Evolutionary conservation across 192 early-diverging fungal species (phyloP).

Genomic region (Funneliformis geosporum): DNA sequence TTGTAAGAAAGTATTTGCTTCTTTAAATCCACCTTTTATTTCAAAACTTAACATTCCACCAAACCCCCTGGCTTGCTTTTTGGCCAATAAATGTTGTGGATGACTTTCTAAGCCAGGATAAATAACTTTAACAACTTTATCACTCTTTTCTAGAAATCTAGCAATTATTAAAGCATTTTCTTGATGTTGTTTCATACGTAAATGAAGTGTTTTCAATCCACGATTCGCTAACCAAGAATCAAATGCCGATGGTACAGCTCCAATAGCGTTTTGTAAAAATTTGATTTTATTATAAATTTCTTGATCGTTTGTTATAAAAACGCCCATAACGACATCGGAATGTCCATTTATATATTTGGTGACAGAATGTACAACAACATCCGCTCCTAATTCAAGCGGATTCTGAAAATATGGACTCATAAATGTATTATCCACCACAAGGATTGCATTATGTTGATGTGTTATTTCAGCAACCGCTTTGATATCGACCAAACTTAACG

Average conservation of each 20-base stretch:
- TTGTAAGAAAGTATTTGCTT: slow-evolving; percentile 83
- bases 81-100: slow-evolving; percentile 89
- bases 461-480: slow-evolving; percentile 63
- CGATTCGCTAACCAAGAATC: slow-evolving; percentile 95
- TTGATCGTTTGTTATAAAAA: slow-evolving; percentile 80
- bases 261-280: slow-evolving; percentile 98
- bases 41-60: slow-evolving; percentile 98
- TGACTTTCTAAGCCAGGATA: slow-evolving; percentile 93
- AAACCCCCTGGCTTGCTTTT: slow-evolving; percentile 86
- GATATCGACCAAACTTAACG: slow-evolving; percentile 80
- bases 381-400: slow-evolving; percentile 90
- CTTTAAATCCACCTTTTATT: slow-evolving; percentile 77
- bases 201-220: slow-evolving; percentile 92
- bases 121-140: slow-evolving; percentile 81
- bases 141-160: slow-evolving; percentile 68
- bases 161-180: slow-evolving; percentile 84
- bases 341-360: slow-evolving; percentile 99
- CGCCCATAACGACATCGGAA: slow-evolving; percentile 98
- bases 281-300: slow-evolving; percentile 71
- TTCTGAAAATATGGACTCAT: slow-evolving; percentile 88
- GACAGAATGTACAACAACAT: slow-evolving; percentile 95
- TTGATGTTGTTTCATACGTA: slow-evolving; percentile 93
- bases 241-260: slow-evolving; percentile 93
- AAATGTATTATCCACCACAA: slow-evolving; percentile 89
- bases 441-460: slow-evolving; percentile 61